Conservation (phyloP, 1,284 basidiomycete genomes). For the Anthracocystis walkeri region DNA sequence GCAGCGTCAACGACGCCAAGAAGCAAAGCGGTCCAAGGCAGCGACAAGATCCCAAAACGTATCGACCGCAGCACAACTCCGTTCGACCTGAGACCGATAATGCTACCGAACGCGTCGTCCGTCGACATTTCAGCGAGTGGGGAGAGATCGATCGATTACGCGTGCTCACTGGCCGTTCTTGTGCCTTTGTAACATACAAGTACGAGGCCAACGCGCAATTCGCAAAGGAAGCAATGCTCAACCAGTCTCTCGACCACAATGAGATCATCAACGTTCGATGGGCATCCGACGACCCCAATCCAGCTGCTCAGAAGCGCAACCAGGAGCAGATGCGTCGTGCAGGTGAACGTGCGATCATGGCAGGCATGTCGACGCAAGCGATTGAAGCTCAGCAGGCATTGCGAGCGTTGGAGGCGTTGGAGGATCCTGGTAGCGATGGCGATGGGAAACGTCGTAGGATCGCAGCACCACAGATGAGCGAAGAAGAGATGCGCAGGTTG, state of each 20-base stretch:
- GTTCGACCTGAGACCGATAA: slow-evolving; percentile 47
- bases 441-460: slow-evolving; percentile 54
- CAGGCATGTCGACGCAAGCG: slow-evolving; percentile 53
- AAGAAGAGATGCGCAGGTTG: slow-evolving; percentile 59
- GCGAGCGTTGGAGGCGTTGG: slow-evolving; percentile 47
- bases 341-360: slow-evolving; percentile 57
- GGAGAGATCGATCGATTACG: slow-evolving; percentile 94
- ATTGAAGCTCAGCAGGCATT: slow-evolving; percentile 52
- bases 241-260: slow-evolving; percentile 95
- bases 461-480: slow-evolving; percentile 31
- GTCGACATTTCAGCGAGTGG: slow-evolving; percentile 91
- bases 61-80: slow-evolving; percentile 53
- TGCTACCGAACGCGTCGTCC: slow-evolving; percentile 59
- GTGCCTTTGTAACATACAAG: slow-evolving; percentile 96
- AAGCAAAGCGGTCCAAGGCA: slow-evolving; percentile 26
- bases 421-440: slow-evolving; percentile 27
- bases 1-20: slow-evolving; percentile 37
- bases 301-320: slow-evolving; percentile 55
- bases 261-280: slow-evolving; percentile 85
- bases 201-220: slow-evolving; percentile 89
- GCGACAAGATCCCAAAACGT: slow-evolving; percentile 36
- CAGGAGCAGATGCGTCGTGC: slow-evolving; percentile 47
- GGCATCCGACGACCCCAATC: slow-evolving; percentile 67
- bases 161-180: slow-evolving; percentile 90
- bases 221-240: slow-evolving; percentile 98